These are phyloP conservation scores for Colletotrichum sp. DNA, from an alignment of 2,329 filamentous ascomycete species.

Conservation along the genomic window DNA sequence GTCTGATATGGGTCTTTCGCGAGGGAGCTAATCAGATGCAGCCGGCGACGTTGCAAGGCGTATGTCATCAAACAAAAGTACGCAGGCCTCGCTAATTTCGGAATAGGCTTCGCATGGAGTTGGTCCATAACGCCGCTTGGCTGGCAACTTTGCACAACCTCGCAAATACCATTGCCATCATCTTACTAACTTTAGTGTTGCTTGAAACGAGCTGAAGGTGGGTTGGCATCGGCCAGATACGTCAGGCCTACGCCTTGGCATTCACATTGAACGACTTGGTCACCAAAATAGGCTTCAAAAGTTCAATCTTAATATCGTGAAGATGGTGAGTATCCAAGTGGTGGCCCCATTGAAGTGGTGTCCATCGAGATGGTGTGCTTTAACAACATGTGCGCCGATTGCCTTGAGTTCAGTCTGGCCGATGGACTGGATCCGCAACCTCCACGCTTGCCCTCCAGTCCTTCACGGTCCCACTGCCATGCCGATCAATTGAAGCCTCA, in stretches of 20 bases:
- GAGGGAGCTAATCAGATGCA: not conserved
- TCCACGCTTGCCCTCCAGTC: not conserved
- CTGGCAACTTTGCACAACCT: not conserved
- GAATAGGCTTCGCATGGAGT: not conserved
- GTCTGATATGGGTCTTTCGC: not conserved
- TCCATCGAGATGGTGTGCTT: not conserved
- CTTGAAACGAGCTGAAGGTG: not conserved
- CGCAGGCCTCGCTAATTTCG: not conserved
- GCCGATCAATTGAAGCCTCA: not conserved
- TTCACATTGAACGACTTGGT: not conserved
- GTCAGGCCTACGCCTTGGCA: not conserved
- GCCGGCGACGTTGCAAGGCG: not conserved
- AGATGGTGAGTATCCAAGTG: not conserved
- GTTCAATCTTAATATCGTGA: not conserved
- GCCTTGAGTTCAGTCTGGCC: not conserved
- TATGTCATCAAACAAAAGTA: not conserved
- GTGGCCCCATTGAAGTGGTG: not conserved
- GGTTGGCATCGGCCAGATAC: not conserved
- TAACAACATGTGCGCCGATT: not conserved
- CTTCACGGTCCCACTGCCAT: not conserved
- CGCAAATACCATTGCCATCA: not conserved
- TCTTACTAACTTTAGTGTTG: not conserved
- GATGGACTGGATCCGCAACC: not conserved
- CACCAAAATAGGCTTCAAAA: not conserved
- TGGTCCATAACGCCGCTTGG: not conserved